Percentiles rank a stretch among this genome's conserved stretches.
These are phyloP conservation scores for Funneliformis mosseae DNA, from an alignment of 192 early-diverging fungal species.

Conservation along the genomic window DNA sequence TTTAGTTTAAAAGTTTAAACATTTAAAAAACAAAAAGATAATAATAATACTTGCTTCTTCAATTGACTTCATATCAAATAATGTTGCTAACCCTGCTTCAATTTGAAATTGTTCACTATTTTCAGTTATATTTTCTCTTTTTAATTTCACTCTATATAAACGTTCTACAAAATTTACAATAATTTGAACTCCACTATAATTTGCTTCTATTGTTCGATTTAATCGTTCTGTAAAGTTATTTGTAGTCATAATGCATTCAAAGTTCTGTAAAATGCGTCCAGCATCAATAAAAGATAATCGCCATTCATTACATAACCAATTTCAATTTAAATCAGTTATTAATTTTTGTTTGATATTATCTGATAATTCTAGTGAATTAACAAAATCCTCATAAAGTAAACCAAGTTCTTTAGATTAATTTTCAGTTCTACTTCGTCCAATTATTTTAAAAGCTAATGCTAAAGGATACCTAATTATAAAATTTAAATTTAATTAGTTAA, in stretches of 20 bases:
- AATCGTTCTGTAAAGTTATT: conserved; percentile 17
- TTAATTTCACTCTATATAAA: conserved; percentile 7
- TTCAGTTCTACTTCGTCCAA: background rate
- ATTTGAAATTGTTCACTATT: background rate
- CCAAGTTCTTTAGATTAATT: background rate
- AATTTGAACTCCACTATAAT: background rate
- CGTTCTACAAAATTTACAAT: conserved; percentile 5
- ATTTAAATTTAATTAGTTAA: background rate
- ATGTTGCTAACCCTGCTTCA: background rate
- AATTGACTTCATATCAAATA: background rate
- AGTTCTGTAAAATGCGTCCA: background rate
- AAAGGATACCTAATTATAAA: background rate
- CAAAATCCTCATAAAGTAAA: background rate
- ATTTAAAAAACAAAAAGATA: background rate
- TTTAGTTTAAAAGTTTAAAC: background rate
- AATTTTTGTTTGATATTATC: background rate
- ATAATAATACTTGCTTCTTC: background rate
- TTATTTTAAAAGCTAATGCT: background rate
- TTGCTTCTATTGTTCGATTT: conserved; percentile 6
- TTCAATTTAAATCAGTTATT: background rate
- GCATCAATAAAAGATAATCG: background rate
- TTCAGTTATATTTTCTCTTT: background rate
- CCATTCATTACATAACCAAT: background rate
- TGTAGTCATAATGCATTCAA: conserved; percentile 3
- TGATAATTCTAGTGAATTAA: conserved; percentile 4